Evolutionary conservation across 345 rosid genomes (phyloP), one percentile per base, ranked within the genome.

Genomic region (Acer campestre): DNA sequence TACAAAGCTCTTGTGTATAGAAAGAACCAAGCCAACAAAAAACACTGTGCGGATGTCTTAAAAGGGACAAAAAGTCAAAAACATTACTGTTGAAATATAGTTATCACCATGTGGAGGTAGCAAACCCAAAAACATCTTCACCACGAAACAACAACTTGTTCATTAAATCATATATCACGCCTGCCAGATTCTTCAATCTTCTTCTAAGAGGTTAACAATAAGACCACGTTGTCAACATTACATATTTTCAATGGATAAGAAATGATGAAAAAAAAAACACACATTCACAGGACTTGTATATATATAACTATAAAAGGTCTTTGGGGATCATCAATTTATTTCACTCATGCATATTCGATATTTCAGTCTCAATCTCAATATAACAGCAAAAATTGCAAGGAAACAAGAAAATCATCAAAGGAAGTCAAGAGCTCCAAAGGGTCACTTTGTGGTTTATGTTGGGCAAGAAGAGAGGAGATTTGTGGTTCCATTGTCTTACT

Each of bases 351-450:
- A 13, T 8, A 25, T 59, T 7, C 6, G 7, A 12, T 7, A 35
- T 12, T 25, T 62, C 66, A 10, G 16, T 27, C 67, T 63, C 1
- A 23, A 35, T 35, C 38, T 35, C 38, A 35, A 5, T 35, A 35
- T 35, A 35, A 35, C 5, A 35, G 38, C 38, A 35, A 35, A 63
- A 63, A 68, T 68, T 55, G 8, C 25, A 20, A 40, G 20, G 51
- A 42, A n/a, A 68, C 27, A 14, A 5, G 63, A 5, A 16, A 44
- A 18, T 6, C 48, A 13, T 11, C 66, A 11, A 31, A 51, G 35
- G 16, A 61, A n/a, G 56, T 67, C 73, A 67, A 76, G 79, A 76
- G 68, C 79, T 11, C 79, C 79, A 10, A 76, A 69, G 46, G 79
- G 79, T 1, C 79, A 76, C 42, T 76, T 76, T 27, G 79, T 76